phyloP scores from a whole-genome alignment of 306 rosid species.

The Macrotyloma uniflorum region DNA sequence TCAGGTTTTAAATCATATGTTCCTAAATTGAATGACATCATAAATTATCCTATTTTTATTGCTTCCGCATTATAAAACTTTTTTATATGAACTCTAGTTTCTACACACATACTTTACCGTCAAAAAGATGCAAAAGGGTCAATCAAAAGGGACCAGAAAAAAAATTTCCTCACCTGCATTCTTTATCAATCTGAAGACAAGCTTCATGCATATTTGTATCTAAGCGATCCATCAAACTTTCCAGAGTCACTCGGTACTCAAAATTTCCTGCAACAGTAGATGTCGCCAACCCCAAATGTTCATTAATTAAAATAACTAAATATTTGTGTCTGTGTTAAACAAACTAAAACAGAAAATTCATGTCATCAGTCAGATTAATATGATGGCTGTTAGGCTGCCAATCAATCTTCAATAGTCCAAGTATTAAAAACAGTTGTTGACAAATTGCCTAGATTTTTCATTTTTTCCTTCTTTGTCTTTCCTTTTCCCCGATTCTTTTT shows the following conservation, averaged over 20 bases:
- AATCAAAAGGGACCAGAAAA: not conserved
- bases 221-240: constrained; percentile 75
- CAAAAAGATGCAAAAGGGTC: not conserved
- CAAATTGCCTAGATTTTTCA: not conserved
- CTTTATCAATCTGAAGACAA: constrained; percentile 73
- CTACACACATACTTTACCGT: not conserved
- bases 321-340: not conserved
- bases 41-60: not conserved
- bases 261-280: constrained; percentile 50
- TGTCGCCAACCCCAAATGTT: constrained; percentile 14
- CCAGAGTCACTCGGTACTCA: constrained; percentile 64
- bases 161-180: constrained; percentile 59
- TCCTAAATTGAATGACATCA: not conserved
- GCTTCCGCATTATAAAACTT: constrained; percentile 10
- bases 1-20: not conserved
- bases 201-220: constrained; percentile 74
- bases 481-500: not conserved
- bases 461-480: not conserved
- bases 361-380: not conserved
- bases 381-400: not conserved
- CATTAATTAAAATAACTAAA: constrained; percentile 19
- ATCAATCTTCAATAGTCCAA: not conserved
- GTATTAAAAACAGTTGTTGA: not conserved
- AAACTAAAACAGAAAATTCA: not conserved
- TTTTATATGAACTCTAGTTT: constrained; percentile 1